A percentile compares a stretch with the other conserved stretches of the same genome.
phyloP scores from a whole-genome alignment of 164 flowering plant species.

The Vitis rupestris region DNA sequence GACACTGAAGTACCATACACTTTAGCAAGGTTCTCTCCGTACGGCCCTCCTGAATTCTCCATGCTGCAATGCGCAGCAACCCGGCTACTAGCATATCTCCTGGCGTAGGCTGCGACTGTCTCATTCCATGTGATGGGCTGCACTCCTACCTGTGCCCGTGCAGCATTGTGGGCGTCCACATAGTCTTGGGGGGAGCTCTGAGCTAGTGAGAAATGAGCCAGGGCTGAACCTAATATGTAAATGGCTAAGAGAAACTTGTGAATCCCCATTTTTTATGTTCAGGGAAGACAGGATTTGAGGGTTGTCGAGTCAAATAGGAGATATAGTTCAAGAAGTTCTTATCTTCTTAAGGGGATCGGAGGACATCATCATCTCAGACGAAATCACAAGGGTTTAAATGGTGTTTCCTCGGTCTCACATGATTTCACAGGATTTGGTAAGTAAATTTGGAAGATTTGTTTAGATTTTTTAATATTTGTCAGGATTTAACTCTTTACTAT shows the following conservation, averaged over 20 bases:
- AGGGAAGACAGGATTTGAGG: too few species aligned
- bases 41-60: constrained; percentile 33
- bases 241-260: not conserved
- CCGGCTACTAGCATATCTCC: constrained; percentile 13
- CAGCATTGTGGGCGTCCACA: constrained; percentile 38
- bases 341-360: too few species aligned
- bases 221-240: not conserved
- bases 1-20: constrained; percentile 12
- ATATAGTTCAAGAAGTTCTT: too few species aligned
- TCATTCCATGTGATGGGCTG: constrained; percentile 30
- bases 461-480: too few species aligned
- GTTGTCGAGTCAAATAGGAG: too few species aligned
- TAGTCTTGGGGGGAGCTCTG: constrained; percentile 30
- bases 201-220: constrained; percentile 15
- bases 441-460: too few species aligned
- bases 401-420: too few species aligned
- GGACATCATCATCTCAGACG: too few species aligned
- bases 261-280: not conserved
- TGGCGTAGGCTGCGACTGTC: constrained; percentile 25
- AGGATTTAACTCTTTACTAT: too few species aligned
- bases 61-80: constrained; percentile 11
- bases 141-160: constrained; percentile 41
- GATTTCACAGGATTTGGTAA: too few species aligned
- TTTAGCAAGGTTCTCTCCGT: constrained; percentile 34
- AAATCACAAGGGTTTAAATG: too few species aligned